Evolutionary conservation across 75 land plant species (phyloP).

Genomic region (Picea glauca): DNA sequence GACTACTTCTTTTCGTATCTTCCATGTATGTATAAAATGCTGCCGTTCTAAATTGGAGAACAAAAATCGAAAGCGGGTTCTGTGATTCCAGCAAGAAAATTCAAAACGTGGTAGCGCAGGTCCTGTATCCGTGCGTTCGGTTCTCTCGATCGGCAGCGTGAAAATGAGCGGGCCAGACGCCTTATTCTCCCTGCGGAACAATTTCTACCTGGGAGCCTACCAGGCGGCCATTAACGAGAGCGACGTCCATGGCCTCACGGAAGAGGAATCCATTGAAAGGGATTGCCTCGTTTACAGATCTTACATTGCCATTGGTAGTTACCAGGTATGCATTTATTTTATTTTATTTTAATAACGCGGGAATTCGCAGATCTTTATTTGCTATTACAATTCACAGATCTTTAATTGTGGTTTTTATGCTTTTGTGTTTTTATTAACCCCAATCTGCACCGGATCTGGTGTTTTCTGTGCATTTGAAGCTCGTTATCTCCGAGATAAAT

Average conservation of each 20-base stretch:
- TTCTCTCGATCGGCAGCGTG: too few species aligned
- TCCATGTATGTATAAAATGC: too few species aligned
- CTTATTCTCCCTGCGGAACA: conserved; percentile 78
- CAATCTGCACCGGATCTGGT: conserved; percentile 11
- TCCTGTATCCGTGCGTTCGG: too few species aligned
- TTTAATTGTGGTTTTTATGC: background rate
- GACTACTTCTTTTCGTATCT: too few species aligned
- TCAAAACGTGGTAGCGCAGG: too few species aligned
- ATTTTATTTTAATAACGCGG: background rate
- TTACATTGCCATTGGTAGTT: conserved; percentile 87
- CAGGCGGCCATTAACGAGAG: conserved; percentile 94
- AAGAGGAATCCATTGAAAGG: conserved; percentile 71
- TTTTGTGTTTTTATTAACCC: background rate
- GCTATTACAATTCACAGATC: background rate
- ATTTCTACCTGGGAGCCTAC: conserved; percentile 92
- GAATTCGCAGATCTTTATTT: background rate
- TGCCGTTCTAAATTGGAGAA: too few species aligned
- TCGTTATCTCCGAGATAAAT: conserved; percentile 86
- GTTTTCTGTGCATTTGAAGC: conserved; percentile 28
- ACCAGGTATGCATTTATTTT: conserved; percentile 47
- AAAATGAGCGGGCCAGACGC: conserved; percentile 47
- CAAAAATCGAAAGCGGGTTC: too few species aligned
- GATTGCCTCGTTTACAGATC: conserved; percentile 89
- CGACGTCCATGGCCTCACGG: conserved; percentile 71
- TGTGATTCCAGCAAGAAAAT: too few species aligned